Percentiles rank a stretch among this genome's conserved stretches.
Evolutionary conservation across 805 yeast species (phyloP).

Genomic region (Barnettozyma sp.): DNA sequence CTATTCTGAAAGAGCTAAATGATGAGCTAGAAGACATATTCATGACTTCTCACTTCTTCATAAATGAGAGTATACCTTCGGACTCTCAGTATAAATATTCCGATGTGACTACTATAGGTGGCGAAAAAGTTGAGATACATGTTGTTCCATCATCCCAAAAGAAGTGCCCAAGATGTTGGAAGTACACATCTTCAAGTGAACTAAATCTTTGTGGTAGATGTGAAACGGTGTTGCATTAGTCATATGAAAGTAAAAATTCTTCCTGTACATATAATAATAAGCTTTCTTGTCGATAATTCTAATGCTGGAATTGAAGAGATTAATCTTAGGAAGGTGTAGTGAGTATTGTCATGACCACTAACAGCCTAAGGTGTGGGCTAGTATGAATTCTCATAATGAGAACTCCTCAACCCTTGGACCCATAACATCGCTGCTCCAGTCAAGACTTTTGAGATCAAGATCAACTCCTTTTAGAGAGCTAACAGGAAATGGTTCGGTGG

Average conservation of each 20-base stretch:
- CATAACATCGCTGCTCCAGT: constrained; percentile 9
- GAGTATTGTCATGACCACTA: too few relatives aligned
- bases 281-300: too few relatives aligned
- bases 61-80: constrained; percentile 25
- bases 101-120: constrained; percentile 27
- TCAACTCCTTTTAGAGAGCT: constrained; percentile 5
- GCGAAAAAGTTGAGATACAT: constrained; percentile 26
- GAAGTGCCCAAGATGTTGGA: constrained; percentile 97
- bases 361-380: too few relatives aligned
- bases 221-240: constrained; percentile 28
- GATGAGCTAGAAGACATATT: constrained; percentile 49
- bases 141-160: constrained; percentile 40
- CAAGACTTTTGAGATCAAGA: constrained; percentile 7
- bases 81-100: constrained; percentile 23
- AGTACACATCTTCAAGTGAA: constrained; percentile 45
- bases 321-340: too few relatives aligned
- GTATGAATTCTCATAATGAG: constrained; percentile 6
- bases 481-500: not conserved
- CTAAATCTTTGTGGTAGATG: constrained; percentile 66
- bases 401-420: constrained; percentile 10
- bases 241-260: constrained; percentile 3
- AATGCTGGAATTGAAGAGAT: too few relatives aligned
- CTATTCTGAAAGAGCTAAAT: constrained; percentile 18
- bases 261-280: too few relatives aligned
- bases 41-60: constrained; percentile 54